phyloP scores from a whole-genome alignment of 129 eudicot genomes.

The Mikania micrantha region DNA sequence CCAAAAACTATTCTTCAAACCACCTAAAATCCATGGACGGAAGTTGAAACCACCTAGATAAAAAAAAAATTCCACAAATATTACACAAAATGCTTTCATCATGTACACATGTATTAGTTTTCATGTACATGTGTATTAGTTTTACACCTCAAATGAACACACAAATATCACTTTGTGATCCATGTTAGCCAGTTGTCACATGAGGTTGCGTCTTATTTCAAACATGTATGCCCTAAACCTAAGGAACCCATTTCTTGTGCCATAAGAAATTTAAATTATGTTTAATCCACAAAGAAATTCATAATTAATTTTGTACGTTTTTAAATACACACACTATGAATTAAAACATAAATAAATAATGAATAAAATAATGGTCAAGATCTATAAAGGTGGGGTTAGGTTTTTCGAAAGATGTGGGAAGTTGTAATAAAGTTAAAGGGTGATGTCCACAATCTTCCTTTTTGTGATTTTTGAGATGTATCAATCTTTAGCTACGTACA shows the following conservation, averaged over 20 bases:
- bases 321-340: background rate
- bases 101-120: too few species aligned
- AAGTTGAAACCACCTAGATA: too few species aligned
- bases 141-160: constrained; percentile 9
- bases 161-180: constrained; percentile 19
- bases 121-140: constrained; percentile 13
- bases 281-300: background rate
- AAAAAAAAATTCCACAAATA: constrained; percentile 1
- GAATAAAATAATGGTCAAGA: constrained; percentile 13
- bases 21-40: too few species aligned
- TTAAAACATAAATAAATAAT: background rate
- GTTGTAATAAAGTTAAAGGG: constrained; percentile 31
- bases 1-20: too few species aligned
- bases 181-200: constrained; percentile 31
- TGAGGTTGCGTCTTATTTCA: constrained; percentile 17
- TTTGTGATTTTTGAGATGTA: constrained; percentile 16
- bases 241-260: constrained; percentile 11
- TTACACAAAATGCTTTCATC: constrained; percentile 17
- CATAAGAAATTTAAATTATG: constrained; percentile 1
- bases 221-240: background rate
- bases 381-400: constrained; percentile 29
- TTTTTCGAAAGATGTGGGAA: constrained; percentile 26
- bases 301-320: background rate
- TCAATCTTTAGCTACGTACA: constrained; percentile 23
- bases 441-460: constrained; percentile 31